A percentile compares a stretch with the other conserved stretches of the same genome.
Conservation (phyloP, 768 basidiomycete genomes). For the Fistulinella prunicolor region DNA sequence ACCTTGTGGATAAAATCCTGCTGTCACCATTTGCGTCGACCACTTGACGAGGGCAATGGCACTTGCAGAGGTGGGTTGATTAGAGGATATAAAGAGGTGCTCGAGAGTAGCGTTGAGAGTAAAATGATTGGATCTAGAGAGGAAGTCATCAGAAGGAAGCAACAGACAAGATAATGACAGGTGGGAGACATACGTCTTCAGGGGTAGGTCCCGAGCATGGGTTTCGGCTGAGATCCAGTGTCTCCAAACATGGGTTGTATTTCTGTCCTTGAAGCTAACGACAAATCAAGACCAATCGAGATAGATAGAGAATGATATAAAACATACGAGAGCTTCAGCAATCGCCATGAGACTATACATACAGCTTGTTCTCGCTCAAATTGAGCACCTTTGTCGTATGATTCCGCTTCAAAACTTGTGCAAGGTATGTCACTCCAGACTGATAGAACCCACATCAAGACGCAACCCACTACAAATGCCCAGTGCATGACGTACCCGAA, state of each 20-base stretch:
- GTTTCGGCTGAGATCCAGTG: slow-evolving; percentile 89
- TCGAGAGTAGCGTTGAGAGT: slow-evolving; percentile 90
- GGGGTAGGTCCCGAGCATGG: slow-evolving; percentile 87
- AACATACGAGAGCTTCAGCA: slow-evolving; percentile 83
- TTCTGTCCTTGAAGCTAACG: slow-evolving; percentile 56
- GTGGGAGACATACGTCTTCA: slow-evolving; percentile 70
- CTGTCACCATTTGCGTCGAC: no score
- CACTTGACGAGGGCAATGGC: no score
- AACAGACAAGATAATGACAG: not conserved
- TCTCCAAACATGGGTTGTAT: slow-evolving; percentile 93
- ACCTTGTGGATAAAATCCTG: no score
- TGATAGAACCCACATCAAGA: slow-evolving; percentile 17
- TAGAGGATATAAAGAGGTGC: slow-evolving; percentile 86
- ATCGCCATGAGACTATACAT: slow-evolving; percentile 68
- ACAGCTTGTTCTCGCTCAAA: slow-evolving; percentile 91
- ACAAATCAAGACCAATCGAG: not conserved
- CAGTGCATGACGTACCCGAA: slow-evolving; percentile 58
- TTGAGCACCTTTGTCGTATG: slow-evolving; percentile 93
- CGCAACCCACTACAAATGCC: not conserved
- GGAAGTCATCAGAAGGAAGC: not conserved
- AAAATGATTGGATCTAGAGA: slow-evolving; percentile 78
- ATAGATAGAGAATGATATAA: no score
- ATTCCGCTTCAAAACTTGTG: slow-evolving; percentile 95
- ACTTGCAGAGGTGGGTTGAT: slow-evolving; percentile 46
- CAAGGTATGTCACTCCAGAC: slow-evolving; percentile 83